Evolutionary conservation across 2,329 filamentous ascomycete genomes (phyloP), one percentile per base, ranked within the genome.

Genomic region (Cladosporium halotolerans): DNA sequence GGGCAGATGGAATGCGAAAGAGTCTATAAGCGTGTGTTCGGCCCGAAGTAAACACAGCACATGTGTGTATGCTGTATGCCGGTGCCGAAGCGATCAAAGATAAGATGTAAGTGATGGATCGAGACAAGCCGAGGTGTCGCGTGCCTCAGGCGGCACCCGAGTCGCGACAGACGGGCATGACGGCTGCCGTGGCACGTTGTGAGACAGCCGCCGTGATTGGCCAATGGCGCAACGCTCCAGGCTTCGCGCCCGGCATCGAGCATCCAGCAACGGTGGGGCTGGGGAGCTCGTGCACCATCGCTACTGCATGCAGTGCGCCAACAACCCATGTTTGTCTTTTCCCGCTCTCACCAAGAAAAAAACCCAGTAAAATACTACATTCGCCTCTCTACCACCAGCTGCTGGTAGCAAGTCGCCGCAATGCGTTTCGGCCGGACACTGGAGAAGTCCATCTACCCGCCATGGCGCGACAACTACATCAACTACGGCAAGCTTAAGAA

Each of bases 351-450:
- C 32, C 47, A 23, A 28, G 16, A 50, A 23, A 32, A 33, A 33
- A 18, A 19, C 2, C 31, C 10, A 42, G 10, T 28, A 49, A 32
- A 11, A 9, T n/a, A 9, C 45, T 39, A 28, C 23, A 7, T 5
- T 11, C 14, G 9, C 23, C 34, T 36, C 34, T n/a, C 34, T n/a
- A 36, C 4, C 16, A 9, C 11, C 42, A 13, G 16, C n/a, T 36
- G 42, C 34, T 42, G 45, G 42, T 16, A 18, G 23, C 28, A 45
- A 14, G 3, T n/a, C 28, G 43, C 23, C 11, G 41, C 10, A 16
- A 97, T 99, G 93, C 87, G 89, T 65, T 99, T 96, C 77, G 92
- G 92, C 58, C 89, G 85, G 75, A 96, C 89, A 48, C 81, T 99
- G 56, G 83, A 84, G 65, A 81, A 83, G 65, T 84, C 88, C 55